A percentile compares a stretch with the other conserved stretches of the same genome.
Evolutionary conservation across 139 green algal species (phyloP).

Genomic region (Diplosphaera chodatii): DNA sequence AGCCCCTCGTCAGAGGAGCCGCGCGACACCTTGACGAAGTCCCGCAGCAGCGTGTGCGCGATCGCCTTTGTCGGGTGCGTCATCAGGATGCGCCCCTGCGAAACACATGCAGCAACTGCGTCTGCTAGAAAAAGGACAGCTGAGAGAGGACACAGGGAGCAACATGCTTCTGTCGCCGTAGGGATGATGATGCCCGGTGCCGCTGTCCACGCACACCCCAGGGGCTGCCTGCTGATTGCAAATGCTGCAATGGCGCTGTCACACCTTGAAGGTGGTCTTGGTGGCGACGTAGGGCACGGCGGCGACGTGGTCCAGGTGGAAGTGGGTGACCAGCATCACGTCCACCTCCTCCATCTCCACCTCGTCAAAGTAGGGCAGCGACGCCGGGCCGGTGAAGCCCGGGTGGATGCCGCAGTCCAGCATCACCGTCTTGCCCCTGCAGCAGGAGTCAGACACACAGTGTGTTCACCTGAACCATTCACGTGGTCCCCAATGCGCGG

Average conservation of each 20-base stretch:
- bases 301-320: conserved; percentile 96
- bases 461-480: too few species aligned
- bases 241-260: too few species aligned
- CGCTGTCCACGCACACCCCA: too few species aligned
- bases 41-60: conserved; percentile 83
- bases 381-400: conserved; percentile 69
- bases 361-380: conserved; percentile 88
- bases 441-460: background rate
- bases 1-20: conserved; percentile 57
- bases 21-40: conserved; percentile 74
- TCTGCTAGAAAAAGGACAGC: too few species aligned
- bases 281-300: conserved; percentile 87
- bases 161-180: too few species aligned
- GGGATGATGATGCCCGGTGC: too few species aligned
- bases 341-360: conserved; percentile 79
- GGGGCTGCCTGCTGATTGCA: too few species aligned
- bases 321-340: conserved; percentile 94
- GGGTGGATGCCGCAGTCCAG: conserved; percentile 97
- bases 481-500: too few species aligned
- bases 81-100: conserved; percentile 90
- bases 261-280: conserved; percentile 82
- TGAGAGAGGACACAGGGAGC: too few species aligned
- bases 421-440: conserved; percentile 79
- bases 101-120: too few species aligned
- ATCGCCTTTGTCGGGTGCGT: conserved; percentile 98